These are phyloP conservation scores for Scutellaria baicalensis DNA, from an alignment of 257 asterid genomes.

Conservation along the genomic window DNA sequence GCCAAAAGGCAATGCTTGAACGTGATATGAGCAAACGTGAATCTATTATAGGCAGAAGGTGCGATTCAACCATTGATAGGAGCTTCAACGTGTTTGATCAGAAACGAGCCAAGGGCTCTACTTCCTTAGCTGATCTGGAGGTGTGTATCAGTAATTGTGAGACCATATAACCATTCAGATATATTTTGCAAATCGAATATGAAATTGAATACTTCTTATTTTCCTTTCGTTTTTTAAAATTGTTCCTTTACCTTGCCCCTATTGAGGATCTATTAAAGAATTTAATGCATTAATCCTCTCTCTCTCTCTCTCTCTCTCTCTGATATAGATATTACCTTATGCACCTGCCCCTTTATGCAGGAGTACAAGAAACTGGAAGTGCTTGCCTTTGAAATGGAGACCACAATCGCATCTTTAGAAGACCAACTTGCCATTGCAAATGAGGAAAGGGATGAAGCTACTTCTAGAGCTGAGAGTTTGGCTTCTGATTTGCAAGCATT, in stretches of 20 bases:
- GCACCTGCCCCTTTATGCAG: slow-evolving; percentile 26
- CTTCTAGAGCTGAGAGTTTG: slow-evolving; percentile 63
- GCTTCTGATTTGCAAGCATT: slow-evolving; percentile 48
- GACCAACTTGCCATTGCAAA: slow-evolving; percentile 49
- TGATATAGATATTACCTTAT: background rate
- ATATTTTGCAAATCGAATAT: background rate
- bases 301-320: background rate
- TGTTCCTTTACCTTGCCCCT: background rate
- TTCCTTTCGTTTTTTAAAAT: background rate
- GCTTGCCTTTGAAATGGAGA: slow-evolving; percentile 91
- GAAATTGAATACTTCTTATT: background rate
- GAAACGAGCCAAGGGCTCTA: slow-evolving; percentile 44
- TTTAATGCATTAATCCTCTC: background rate
- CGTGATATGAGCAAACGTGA: slow-evolving; percentile 83
- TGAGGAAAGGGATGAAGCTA: slow-evolving; percentile 50
- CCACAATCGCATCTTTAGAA: slow-evolving; percentile 69
- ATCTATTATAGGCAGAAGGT: slow-evolving; percentile 54
- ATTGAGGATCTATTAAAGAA: background rate
- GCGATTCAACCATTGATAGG: slow-evolving; percentile 55
- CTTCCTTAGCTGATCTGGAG: slow-evolving; percentile 46
- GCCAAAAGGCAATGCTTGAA: slow-evolving; percentile 75
- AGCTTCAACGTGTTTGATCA: slow-evolving; percentile 56
- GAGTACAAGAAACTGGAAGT: slow-evolving; percentile 82
- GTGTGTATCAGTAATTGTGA: slow-evolving; percentile 15
- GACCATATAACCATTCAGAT: background rate